These are phyloP conservation scores for Globisporangium paddicum DNA, from an alignment of 352 stramenopile species.

Conservation along the genomic window DNA sequence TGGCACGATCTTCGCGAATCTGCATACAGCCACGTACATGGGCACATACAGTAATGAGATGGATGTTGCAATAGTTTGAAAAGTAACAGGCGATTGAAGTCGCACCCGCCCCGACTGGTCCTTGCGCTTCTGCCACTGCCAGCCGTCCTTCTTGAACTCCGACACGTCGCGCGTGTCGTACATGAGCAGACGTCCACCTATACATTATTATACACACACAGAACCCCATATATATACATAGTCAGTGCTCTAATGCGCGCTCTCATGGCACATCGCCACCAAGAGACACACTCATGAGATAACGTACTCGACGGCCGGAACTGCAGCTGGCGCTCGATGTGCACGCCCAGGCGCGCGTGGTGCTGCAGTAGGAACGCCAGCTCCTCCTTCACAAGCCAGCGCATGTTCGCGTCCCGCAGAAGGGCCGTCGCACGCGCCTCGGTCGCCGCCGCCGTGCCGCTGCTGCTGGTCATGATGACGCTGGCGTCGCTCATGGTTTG, in stretches of 20 bases:
- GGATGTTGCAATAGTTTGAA: too few species aligned
- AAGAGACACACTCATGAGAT: neutral
- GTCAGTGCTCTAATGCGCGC: neutral
- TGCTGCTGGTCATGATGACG: neutral
- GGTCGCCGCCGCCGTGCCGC: slow-evolving; percentile 14
- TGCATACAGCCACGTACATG: slow-evolving; percentile 5
- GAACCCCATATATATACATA: neutral
- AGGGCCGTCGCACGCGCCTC: slow-evolving; percentile 31
- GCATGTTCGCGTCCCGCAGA: slow-evolving; percentile 37
- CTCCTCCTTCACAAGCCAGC: slow-evolving; percentile 86
- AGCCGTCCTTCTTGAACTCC: slow-evolving; percentile 86
- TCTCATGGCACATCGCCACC: neutral
- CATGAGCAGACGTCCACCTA: slow-evolving; percentile 68
- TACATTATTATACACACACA: neutral
- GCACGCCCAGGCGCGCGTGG: slow-evolving; percentile 34
- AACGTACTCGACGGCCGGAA: slow-evolving; percentile 54
- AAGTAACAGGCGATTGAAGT: too few species aligned
- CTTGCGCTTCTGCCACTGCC: slow-evolving; percentile 84
- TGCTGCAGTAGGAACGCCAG: slow-evolving; percentile 69
- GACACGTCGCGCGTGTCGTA: slow-evolving; percentile 57
- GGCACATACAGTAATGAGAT: neutral
- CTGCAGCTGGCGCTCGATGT: slow-evolving; percentile 37
- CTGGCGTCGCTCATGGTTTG: neutral
- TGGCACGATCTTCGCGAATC: slow-evolving; percentile 79
- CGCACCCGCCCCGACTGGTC: slow-evolving; percentile 64